Evolutionary conservation across 139 green algal species (phyloP).

Genomic region (Spirogloea muscicola): DNA sequence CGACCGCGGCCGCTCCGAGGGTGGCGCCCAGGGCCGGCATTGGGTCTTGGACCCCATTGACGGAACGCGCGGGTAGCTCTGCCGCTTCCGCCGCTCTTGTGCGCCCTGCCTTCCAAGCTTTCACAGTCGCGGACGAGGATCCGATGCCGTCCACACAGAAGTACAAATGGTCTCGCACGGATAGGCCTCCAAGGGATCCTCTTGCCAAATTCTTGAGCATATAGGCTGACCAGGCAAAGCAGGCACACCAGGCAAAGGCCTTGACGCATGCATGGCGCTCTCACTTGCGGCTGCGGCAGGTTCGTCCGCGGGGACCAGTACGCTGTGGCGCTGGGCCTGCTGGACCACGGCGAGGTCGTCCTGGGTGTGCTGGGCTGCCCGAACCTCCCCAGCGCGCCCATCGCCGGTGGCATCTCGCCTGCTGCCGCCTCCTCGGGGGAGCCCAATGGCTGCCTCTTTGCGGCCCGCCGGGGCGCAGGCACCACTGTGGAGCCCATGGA

Average conservation of each 20-base stretch:
- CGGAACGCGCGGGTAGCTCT: conserved; percentile 49
- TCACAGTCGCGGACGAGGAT: no score
- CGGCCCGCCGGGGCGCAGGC: conserved; percentile 58
- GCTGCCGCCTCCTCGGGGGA: conserved; percentile 26
- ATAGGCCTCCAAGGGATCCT: no score
- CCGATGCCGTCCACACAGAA: no score
- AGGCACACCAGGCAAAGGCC: no score
- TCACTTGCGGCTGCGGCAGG: no score
- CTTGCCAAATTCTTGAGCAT: no score
- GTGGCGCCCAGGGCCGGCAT: conserved; percentile 41
- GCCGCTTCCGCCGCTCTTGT: no score
- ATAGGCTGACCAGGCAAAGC: no score
- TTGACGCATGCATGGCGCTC: no score
- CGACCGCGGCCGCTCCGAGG: conserved; percentile 40
- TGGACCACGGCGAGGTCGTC: conserved; percentile 72
- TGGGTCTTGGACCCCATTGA: conserved; percentile 61
- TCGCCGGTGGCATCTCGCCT: conserved; percentile 59
- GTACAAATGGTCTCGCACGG: no score
- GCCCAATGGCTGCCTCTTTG: conserved; percentile 71
- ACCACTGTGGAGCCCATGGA: conserved; percentile 60
- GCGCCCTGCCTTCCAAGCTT: no score
- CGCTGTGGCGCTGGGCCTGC: conserved; percentile 82
- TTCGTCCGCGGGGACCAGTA: conserved; percentile 95
- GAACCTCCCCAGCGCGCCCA: conserved; percentile 73
- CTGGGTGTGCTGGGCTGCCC: conserved; percentile 91